These are phyloP conservation scores for Sporothrix phasma DNA, from an alignment of 2,329 filamentous ascomycete genomes.

Conservation along the genomic window DNA sequence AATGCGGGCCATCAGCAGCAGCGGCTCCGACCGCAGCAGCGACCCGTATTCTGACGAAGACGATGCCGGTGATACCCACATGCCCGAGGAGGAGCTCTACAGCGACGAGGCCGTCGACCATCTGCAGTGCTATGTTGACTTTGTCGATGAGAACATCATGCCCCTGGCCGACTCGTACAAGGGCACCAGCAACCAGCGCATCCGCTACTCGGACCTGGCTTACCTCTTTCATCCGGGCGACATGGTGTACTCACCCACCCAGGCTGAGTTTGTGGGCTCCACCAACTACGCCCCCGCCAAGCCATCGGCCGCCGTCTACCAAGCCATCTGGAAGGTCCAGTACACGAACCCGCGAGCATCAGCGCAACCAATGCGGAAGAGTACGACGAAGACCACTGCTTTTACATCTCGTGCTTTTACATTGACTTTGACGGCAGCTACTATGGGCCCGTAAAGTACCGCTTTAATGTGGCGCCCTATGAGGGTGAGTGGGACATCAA, in stretches of 20 bases:
- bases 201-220: conserved; percentile 35
- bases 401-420: conserved; percentile 25
- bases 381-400: background rate
- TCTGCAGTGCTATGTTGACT: conserved; percentile 35
- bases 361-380: background rate
- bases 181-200: conserved; percentile 17
- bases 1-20: background rate
- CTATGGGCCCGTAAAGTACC: conserved; percentile 30
- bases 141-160: conserved; percentile 34
- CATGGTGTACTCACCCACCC: conserved; percentile 31
- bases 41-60: background rate
- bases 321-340: conserved; percentile 9
- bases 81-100: conserved; percentile 22
- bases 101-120: conserved; percentile 31
- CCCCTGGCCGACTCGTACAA: conserved; percentile 26
- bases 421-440: conserved; percentile 33
- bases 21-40: background rate
- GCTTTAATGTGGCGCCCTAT: conserved; percentile 30
- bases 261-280: background rate
- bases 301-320: background rate
- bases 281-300: background rate
- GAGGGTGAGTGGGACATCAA: conserved; percentile 30
- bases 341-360: conserved; percentile 1
- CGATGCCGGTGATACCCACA: background rate
- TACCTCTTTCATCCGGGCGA: conserved; percentile 33